phyloP scores from a whole-genome alignment of 805 yeast genomes.

The Maudiozyma bulderi region DNA sequence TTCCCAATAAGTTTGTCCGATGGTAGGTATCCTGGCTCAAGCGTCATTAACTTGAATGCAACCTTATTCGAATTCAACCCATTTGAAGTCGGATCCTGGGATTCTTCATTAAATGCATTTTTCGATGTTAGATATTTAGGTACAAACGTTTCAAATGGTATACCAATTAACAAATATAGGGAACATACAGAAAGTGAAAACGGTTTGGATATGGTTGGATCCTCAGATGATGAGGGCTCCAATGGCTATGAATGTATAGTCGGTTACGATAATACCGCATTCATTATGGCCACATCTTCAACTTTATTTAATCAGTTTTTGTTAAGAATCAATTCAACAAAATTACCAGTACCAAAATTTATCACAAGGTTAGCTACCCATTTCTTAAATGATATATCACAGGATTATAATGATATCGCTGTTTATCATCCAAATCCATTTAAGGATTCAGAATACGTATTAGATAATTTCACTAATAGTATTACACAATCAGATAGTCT shows the following conservation, averaged over 20 bases:
- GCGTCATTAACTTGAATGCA: conserved; percentile 51
- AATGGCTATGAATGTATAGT: conserved; percentile 37
- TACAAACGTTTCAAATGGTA: conserved; percentile 51
- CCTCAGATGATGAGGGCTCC: too few relatives aligned
- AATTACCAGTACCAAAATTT: conserved; percentile 30
- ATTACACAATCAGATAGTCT: conserved; percentile 36
- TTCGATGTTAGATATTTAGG: conserved; percentile 64
- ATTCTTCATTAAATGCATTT: conserved; percentile 58
- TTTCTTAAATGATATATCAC: conserved; percentile 39
- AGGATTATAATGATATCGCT: conserved; percentile 56
- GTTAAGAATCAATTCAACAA: conserved; percentile 43
- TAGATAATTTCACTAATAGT: conserved; percentile 26
- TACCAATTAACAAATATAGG: conserved; percentile 31
- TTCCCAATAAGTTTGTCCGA: conserved; percentile 60
- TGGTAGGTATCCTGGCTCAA: conserved; percentile 54
- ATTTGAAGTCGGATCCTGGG: conserved; percentile 82
- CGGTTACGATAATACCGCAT: conserved; percentile 78
- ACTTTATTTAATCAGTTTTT: conserved; percentile 64
- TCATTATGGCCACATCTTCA: conserved; percentile 74
- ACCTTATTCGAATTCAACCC: conserved; percentile 60
- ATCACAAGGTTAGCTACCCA: conserved; percentile 32
- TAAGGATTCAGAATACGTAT: conserved; percentile 31
- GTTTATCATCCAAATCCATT: conserved; percentile 66
- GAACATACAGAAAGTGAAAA: conserved; percentile 40
- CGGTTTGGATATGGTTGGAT: conserved; percentile 39